Evolutionary conservation across 148 eudicot genomes (phyloP), one percentile per base, ranked within the genome.

Genomic region (Rhododendron ferrugineum): DNA sequence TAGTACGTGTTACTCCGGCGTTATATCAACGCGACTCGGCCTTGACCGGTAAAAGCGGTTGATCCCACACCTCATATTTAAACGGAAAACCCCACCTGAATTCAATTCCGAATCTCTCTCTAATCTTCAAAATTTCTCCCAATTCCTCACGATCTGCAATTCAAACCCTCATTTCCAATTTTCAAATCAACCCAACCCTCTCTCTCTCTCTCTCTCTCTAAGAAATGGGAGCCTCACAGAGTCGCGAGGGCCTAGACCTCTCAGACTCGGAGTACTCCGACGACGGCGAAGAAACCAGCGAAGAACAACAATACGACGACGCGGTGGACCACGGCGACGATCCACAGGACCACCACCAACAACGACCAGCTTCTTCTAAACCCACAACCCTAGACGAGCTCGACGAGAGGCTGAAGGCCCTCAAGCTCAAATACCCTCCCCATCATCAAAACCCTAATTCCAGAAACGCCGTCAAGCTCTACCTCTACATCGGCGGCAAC

Each of bases 401-500:
- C 32, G 98, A 95, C 30, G 66, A 92, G 1, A 90, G 89, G 83
- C 92, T 95, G 26, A 90, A 88, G 79, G 87, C 92, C 1, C 83
- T 95, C 2, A 94, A 93, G 68, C 91, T 93, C 62, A 94, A 94
- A 30, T 93, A 92, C 76, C 89, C 93, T 5, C 75, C 93, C 18
- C 91, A 91, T 3, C 32, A 10, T 15, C 87, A 81, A 32, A 92
- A 78, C 86, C 88, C 87, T 56, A 82, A 56, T 80, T 47, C 81
- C 13, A 87, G 82, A 44, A 91, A 95, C 37, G 87, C 95, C 0
- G 94, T 94, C 7, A 97, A 93, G 85, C 92, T 97, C 1, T 97
- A 94, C 83, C 90, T 90, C 37, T 95, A 97, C 32, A 54, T 95
- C 9, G 96, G 96, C 0, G 99, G 98, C 6, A 93, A 93, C 70